Percentiles rank a stretch among this genome's conserved stretches.
Conservation (phyloP, 2,329 filamentous ascomycete species). For the Pseudogymnoascus sp. region DNA sequence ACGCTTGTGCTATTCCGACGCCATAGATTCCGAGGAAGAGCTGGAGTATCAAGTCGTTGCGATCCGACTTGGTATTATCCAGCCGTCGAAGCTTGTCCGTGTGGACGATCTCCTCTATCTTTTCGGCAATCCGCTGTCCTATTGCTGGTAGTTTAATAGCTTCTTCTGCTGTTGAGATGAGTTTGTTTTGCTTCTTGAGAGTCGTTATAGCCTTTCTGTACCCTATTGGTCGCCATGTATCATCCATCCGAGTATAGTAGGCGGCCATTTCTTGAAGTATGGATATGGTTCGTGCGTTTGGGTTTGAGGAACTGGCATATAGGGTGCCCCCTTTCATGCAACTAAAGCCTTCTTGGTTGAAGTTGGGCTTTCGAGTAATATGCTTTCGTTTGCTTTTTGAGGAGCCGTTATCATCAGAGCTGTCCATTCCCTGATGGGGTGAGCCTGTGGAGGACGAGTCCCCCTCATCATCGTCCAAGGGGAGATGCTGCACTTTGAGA, state of each 20-base stretch:
- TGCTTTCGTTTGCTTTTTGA: background rate
- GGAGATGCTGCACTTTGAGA: conserved; percentile 50
- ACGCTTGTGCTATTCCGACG: conserved; percentile 61
- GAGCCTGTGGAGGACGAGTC: conserved; percentile 22
- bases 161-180: conserved; percentile 60
- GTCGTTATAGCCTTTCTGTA: conserved; percentile 73
- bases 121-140: conserved; percentile 63
- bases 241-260: conserved; percentile 65
- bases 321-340: conserved; percentile 46
- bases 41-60: conserved; percentile 54
- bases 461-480: conserved; percentile 43
- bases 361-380: conserved; percentile 7
- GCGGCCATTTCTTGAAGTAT: conserved; percentile 69
- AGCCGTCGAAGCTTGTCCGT: conserved; percentile 65
- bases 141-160: conserved; percentile 60
- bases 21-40: conserved; percentile 73
- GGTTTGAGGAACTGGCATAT: conserved; percentile 40
- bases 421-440: conserved; percentile 14
- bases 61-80: conserved; percentile 60
- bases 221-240: conserved; percentile 65
- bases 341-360: conserved; percentile 41
- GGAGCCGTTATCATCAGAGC: background rate
- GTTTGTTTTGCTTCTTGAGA: conserved; percentile 54
- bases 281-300: conserved; percentile 68
- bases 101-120: conserved; percentile 80